Base-by-base conservation (phyloP, 805 yeast genomes). In the Candida golubevii region DNA sequence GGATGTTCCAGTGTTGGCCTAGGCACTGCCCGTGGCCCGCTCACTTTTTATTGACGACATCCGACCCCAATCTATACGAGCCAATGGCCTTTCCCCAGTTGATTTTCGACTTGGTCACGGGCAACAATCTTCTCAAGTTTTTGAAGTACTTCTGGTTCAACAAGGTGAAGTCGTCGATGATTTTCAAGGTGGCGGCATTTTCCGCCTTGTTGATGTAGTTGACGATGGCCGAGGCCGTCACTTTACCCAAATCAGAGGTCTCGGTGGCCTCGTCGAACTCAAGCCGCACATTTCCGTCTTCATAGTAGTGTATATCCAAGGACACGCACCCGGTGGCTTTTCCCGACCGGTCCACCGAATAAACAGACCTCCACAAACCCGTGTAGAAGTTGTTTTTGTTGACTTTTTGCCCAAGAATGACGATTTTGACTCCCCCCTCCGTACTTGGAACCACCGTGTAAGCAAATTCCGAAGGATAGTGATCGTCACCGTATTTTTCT, bases 61-160 rank as follows among this genome's bases (percentile, higher is more conserved):
- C 90, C 51, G 81, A 82, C 13, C 98, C 98, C 36, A 91, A 71
- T 58, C 88, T 79, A 67, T 90, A 90, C 60, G 83, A 86, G 13
- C 95, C 95, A 55, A 88, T 87, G 9, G 97, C 88, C 59, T 80
- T 86, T 28, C 96, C 97, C 99, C 99, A 91, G 62, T 88, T 87
- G 57, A 91, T 84, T 62, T 85, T 89, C 13, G 96, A 78, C 60
- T 97, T 78, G 15, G 96, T 91, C 15, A 91, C 83, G 7, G 99
- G 99, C 50, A 91, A 72, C 62, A 88, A 88, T 65, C 99, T 83
- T 67, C 99, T 79, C 55, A 91, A 75, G 48, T 77, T 76, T 67
- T 91, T 93, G 71, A 93, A 91, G 50, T 81, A 78, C 42, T 74
- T 74, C 51, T 88, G 95, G 63, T 91, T 91, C 59, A 91, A 74